These are phyloP conservation scores for Mitragyna speciosa DNA, from an alignment of 257 asterid species.

Conservation along the genomic window DNA sequence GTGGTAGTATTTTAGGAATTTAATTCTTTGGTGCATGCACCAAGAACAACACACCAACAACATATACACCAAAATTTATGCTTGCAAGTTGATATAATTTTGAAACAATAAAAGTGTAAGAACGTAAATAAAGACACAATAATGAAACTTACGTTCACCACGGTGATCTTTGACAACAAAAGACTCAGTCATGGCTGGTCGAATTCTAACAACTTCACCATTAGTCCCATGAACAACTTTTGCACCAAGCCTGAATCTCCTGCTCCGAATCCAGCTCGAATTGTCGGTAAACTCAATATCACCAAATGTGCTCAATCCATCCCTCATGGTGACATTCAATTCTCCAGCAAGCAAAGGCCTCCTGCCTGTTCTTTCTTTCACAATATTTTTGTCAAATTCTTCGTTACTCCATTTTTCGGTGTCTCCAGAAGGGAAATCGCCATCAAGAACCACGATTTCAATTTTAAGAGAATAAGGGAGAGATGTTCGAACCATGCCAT, in stretches of 20 bases:
- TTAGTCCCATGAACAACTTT: slow-evolving; percentile 35
- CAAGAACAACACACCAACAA: too few relatives aligned
- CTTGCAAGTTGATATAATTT: not conserved
- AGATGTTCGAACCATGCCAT: slow-evolving; percentile 18
- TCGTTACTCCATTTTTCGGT: slow-evolving; percentile 33
- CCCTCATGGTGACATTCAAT: slow-evolving; percentile 40
- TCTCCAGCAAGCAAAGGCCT: slow-evolving; percentile 69
- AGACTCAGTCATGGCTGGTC: slow-evolving; percentile 59
- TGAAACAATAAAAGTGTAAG: not conserved
- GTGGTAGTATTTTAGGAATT: not conserved
- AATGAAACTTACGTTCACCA: slow-evolving; percentile 60
- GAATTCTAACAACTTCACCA: slow-evolving; percentile 14
- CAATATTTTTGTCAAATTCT: slow-evolving; percentile 39
- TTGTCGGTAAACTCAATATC: slow-evolving; percentile 70
- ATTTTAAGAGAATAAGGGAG: slow-evolving; percentile 40
- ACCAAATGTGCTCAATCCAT: slow-evolving; percentile 46
- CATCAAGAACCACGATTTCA: slow-evolving; percentile 62
- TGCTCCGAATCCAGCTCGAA: slow-evolving; percentile 72
- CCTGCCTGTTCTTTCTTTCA: slow-evolving; percentile 61
- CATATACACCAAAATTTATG: not conserved
- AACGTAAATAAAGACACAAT: not conserved
- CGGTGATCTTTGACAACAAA: slow-evolving; percentile 77
- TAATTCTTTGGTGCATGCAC: not conserved
- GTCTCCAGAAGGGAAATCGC: slow-evolving; percentile 44
- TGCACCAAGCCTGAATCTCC: slow-evolving; percentile 66